phyloP scores from a whole-genome alignment of 768 basidiomycete species.

The Pleurotus tuber-regium region DNA sequence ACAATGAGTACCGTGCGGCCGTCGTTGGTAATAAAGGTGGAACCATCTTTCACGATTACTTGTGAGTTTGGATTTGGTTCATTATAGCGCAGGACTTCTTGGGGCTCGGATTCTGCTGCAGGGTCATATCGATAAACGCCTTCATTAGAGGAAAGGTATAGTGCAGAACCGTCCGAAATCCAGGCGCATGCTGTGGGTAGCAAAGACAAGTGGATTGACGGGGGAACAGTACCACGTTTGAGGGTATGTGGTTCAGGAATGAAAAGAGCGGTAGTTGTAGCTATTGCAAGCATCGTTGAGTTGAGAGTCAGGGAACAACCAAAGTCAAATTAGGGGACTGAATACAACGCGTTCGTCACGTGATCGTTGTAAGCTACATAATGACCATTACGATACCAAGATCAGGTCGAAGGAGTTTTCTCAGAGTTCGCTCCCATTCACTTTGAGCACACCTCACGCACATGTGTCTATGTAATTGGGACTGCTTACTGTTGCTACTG shows the following conservation, averaged over 20 bases:
- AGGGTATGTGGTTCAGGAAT: slow-evolving; percentile 46
- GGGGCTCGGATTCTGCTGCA: slow-evolving; percentile 39
- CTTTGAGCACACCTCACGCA: too few species aligned
- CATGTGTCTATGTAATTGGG: too few species aligned
- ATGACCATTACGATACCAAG: not conserved
- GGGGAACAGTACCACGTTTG: slow-evolving; percentile 39
- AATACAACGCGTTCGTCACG: not conserved
- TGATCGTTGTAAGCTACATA: not conserved
- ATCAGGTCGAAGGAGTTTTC: too few species aligned
- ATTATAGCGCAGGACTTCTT: slow-evolving; percentile 36
- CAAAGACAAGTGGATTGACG: slow-evolving; percentile 30
- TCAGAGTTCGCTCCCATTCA: too few species aligned
- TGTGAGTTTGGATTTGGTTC: slow-evolving; percentile 28
- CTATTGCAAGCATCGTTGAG: slow-evolving; percentile 52
- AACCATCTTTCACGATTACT: slow-evolving; percentile 29
- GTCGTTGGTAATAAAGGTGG: slow-evolving; percentile 45
- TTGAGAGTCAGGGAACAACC: not conserved
- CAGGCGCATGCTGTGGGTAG: slow-evolving; percentile 44
- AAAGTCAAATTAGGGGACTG: not conserved
- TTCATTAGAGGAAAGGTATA: slow-evolving; percentile 51
- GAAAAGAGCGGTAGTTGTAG: slow-evolving; percentile 45
- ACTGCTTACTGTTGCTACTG: too few species aligned
- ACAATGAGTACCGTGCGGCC: slow-evolving; percentile 47
- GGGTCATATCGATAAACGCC: slow-evolving; percentile 54
- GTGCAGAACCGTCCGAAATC: slow-evolving; percentile 52